Conservation (phyloP, 352 stramenopile genomes). For the Saprolegnia diclina region DNA sequence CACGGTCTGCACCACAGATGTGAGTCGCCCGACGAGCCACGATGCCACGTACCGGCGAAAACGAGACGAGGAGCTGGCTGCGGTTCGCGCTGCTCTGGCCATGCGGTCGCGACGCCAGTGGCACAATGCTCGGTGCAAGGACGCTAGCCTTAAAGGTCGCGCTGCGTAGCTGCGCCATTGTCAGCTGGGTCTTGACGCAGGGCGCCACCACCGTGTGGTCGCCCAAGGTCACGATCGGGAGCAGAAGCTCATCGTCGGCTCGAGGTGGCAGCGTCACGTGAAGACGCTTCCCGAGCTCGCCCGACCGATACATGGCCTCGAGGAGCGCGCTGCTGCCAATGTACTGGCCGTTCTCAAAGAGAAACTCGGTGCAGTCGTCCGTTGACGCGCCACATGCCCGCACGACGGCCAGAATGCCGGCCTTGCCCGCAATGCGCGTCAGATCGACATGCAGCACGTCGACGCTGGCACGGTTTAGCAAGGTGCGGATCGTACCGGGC, state of each 20-base stretch:
- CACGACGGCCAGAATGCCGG: background rate
- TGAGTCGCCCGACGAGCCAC: background rate
- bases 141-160: background rate
- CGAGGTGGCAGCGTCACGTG: background rate
- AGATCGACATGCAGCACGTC: slow-evolving; percentile 11
- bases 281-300: background rate
- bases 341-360: slow-evolving; percentile 8
- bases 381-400: background rate
- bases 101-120: background rate
- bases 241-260: background rate
- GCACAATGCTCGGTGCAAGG: background rate
- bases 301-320: background rate
- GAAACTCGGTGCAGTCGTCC: background rate
- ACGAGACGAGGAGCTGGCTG: slow-evolving; percentile 8
- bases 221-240: background rate
- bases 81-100: background rate
- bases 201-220: background rate
- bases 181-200: background rate
- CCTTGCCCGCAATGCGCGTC: background rate
- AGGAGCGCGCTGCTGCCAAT: background rate
- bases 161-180: background rate
- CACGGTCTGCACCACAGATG: background rate
- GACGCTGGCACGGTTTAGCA: slow-evolving; percentile 8
- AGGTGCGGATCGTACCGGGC: background rate
- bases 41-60: background rate